Base-by-base conservation (phyloP, 768 basidiomycete species). In the Boletellus ananas region DNA sequence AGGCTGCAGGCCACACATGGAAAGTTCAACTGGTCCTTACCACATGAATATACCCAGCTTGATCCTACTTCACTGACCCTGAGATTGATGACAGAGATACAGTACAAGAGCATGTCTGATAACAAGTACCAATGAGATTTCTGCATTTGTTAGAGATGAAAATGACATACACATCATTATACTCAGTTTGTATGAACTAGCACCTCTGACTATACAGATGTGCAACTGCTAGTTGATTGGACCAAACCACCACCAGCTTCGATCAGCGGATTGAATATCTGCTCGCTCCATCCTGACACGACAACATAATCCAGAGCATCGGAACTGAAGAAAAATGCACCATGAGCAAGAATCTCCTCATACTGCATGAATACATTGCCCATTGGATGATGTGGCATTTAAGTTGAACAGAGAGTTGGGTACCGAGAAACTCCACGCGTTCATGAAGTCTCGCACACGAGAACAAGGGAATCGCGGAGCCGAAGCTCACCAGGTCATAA, bases 251-350 rank as follows among this genome's bases (percentile, higher is more conserved):
- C 83, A 85, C 92, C 91, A 94, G 9, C 79, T 56, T n/a, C n/a
- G 39, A 81, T 74, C 55, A 94, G 59, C 0, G 94, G 94, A 59
- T 93, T 83, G 78, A 94, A 94, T 50, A 94, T 82, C 47, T 95
- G 77, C 65, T 87, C 63, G 25, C 63, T 64, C 34, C 63, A 64
- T 0, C 62, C 62, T 64, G 51, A 38, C 47, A n/a, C 8, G 62
- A 81, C 17, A 50, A 20, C 16, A 36, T 18, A 49, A 27, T 38
- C 33, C 51, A 74, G 68, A 64, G 25, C 60, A 27, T 8, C 74
- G n/a, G n/a, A n/a, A n/a, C n/a, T n/a, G n/a, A n/a, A n/a, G n/a
- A n/a, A n/a, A n/a, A n/a, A n/a, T n/a, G n/a, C n/a, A n/a, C n/a
- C n/a, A n/a, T n/a, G n/a, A n/a, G n/a, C n/a, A 76, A 20, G 59